Conservation (phyloP, 257 asterid species). For the Paulownia fortunei region DNA sequence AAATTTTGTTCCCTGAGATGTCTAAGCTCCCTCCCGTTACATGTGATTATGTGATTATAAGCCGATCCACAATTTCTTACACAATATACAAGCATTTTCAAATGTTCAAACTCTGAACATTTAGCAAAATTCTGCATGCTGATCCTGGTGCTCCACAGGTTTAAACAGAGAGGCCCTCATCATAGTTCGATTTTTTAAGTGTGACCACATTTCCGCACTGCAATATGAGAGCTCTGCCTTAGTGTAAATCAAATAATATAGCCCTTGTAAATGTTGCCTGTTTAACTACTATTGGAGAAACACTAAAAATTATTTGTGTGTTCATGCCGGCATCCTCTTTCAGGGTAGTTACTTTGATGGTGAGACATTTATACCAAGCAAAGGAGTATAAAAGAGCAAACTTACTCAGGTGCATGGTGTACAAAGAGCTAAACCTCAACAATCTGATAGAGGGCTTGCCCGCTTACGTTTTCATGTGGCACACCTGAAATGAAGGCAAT, state of each 20-base stretch:
- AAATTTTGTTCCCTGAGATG: constrained; percentile 16
- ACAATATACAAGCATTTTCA: constrained; percentile 19
- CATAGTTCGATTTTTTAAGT: background rate
- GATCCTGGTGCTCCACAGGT: constrained; percentile 6
- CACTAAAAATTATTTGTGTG: background rate
- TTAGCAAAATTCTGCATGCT: background rate
- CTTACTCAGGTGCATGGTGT: constrained; percentile 12
- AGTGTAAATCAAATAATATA: background rate
- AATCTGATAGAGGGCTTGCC: constrained; percentile 14
- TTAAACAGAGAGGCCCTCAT: background rate
- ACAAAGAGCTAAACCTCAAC: constrained; percentile 15
- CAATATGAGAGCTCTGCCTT: background rate
- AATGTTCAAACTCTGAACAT: background rate
- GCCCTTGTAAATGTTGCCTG: background rate
- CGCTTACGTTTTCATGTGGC: constrained; percentile 16
- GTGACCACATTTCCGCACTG: constrained; percentile 7
- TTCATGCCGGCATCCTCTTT: background rate
- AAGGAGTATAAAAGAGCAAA: constrained; percentile 30
- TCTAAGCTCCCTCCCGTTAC: background rate
- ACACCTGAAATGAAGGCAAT: constrained; percentile 35
- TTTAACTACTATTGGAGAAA: background rate
- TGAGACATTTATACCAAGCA: background rate
- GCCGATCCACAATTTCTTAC: background rate
- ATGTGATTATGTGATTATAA: background rate
- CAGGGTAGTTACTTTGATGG: background rate